A percentile compares a stretch with the other conserved stretches of the same genome.
phyloP scores from a whole-genome alignment of 2,329 filamentous ascomycete species.

The Apiospora pterosperma region DNA sequence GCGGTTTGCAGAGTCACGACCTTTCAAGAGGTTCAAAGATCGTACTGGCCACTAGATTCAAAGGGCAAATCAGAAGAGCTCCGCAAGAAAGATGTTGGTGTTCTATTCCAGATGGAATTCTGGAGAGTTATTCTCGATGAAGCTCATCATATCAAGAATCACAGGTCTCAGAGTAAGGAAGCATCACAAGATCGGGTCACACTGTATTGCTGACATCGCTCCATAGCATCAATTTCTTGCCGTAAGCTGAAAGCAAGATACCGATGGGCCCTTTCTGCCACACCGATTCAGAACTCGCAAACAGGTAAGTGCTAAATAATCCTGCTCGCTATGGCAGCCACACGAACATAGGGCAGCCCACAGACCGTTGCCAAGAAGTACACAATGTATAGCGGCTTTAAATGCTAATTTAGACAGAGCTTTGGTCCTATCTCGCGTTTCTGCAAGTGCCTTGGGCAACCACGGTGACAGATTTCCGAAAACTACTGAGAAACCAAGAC shows the following conservation, averaged over 20 bases:
- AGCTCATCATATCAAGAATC: conserved; percentile 7
- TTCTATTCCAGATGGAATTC: neutral
- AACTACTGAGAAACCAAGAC: neutral
- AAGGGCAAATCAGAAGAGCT: neutral
- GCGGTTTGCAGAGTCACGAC: neutral
- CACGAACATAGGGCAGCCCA: too few species aligned
- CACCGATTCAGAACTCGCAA: neutral
- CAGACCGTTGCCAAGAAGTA: too few species aligned
- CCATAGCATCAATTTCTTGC: neutral
- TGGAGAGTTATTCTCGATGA: conserved; percentile 8
- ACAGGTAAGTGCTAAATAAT: neutral
- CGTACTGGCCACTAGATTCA: neutral
- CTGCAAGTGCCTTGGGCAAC: neutral
- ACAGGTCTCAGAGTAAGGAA: neutral
- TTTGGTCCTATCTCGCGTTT: neutral
- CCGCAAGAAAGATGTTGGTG: neutral
- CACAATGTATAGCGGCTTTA: too few species aligned
- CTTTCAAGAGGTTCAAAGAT: neutral
- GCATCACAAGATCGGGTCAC: neutral
- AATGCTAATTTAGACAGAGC: neutral
- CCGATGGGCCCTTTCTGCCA: conserved; percentile 4
- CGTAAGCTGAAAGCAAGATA: neutral
- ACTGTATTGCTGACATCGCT: neutral
- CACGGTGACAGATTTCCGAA: neutral
- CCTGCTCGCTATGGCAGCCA: too few species aligned